Percentiles rank a stretch among this genome's conserved stretches.
phyloP scores from a whole-genome alignment of 192 early-diverging fungal species.

The Rhizophagus prolifer region DNA sequence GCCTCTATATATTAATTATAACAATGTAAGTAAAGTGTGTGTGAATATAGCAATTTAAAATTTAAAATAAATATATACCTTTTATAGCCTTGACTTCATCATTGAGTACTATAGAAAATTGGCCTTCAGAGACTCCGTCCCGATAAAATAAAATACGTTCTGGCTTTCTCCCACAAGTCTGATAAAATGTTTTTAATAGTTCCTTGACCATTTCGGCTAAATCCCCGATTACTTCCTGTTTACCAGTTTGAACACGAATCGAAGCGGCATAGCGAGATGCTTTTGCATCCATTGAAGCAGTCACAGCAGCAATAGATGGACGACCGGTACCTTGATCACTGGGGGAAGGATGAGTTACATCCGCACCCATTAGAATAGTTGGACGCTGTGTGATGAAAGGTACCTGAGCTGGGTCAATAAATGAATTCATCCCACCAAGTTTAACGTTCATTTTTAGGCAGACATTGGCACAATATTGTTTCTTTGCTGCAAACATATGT shows the following conservation, averaged over 20 bases:
- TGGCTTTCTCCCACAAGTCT: conserved; percentile 32
- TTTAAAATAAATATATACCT: conserved; percentile 12
- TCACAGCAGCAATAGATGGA: conserved; percentile 18
- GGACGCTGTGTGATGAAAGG: conserved; percentile 41
- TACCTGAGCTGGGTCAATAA: neutral
- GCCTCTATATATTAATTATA: conserved; percentile 33
- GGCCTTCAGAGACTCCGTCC: conserved; percentile 81
- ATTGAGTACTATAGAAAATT: conserved; percentile 63
- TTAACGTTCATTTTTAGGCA: conserved; percentile 88
- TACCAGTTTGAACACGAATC: neutral
- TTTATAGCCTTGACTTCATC: conserved; percentile 71
- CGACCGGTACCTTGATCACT: conserved; percentile 30
- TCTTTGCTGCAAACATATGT: neutral
- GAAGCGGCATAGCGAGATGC: neutral
- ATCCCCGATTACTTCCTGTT: conserved; percentile 41
- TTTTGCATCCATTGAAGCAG: neutral
- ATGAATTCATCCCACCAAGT: conserved; percentile 58
- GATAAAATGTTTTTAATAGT: conserved; percentile 36
- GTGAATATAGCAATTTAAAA: neutral
- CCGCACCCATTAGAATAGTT: conserved; percentile 83
- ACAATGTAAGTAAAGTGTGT: neutral
- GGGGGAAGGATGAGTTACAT: conserved; percentile 81
- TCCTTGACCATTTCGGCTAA: conserved; percentile 49
- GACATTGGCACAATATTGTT: conserved; percentile 69
- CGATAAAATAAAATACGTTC: conserved; percentile 42